Conservation (phyloP, 2,329 filamentous ascomycete genomes). For the Aspergillus vadensis region DNA sequence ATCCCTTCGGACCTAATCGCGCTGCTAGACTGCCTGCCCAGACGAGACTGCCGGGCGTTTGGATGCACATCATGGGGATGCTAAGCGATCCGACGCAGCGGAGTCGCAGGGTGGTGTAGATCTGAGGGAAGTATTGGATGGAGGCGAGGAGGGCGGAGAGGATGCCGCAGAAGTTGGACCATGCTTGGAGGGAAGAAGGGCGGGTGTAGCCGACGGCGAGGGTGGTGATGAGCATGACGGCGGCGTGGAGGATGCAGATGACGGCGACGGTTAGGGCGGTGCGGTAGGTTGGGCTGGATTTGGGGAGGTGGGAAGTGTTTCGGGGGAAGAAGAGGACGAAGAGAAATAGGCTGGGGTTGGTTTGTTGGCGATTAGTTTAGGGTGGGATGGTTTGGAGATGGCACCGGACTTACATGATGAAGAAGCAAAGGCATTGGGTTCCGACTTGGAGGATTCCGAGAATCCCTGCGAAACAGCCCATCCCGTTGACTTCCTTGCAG, state of each 20-base stretch:
- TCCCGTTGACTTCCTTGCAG: conserved; percentile 76
- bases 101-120: conserved; percentile 83
- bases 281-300: conserved; percentile 68
- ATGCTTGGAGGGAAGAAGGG: conserved; percentile 67
- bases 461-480: conserved; percentile 82
- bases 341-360: conserved; percentile 71
- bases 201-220: conserved; percentile 66
- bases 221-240: conserved; percentile 66
- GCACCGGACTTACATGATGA: conserved; percentile 85
- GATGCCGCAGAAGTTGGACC: conserved; percentile 84
- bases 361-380: conserved; percentile 8
- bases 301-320: conserved; percentile 52
- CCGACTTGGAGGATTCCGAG: conserved; percentile 90
- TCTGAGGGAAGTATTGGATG: conserved; percentile 93
- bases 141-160: conserved; percentile 76
- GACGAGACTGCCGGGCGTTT: conserved; percentile 88
- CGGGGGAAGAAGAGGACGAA: conserved; percentile 92
- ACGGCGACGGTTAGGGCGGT: conserved; percentile 76
- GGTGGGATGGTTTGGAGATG: too few relatives aligned
- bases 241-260: conserved; percentile 72
- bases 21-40: conserved; percentile 83
- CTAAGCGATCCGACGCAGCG: conserved; percentile 88
- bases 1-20: conserved; percentile 77
- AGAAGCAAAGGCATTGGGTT: conserved; percentile 89
- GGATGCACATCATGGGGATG: conserved; percentile 97